Evolutionary conservation across 2,329 filamentous ascomycete species (phyloP), one percentile per base, ranked within the genome.

Genomic region (Venturia pyrina): DNA sequence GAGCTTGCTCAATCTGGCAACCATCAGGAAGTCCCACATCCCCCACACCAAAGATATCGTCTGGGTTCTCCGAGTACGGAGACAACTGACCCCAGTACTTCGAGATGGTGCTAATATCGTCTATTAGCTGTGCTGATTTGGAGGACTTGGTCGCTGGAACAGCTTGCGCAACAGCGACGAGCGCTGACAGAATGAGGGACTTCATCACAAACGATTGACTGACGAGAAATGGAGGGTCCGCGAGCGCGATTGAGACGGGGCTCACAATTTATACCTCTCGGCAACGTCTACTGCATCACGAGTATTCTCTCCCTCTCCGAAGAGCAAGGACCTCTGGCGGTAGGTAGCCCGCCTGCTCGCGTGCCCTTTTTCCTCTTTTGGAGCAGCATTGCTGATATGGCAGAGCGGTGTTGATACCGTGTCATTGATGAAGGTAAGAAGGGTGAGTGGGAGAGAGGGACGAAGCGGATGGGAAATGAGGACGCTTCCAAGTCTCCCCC

Each of bases 1-100:
- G 82, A 0, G 77, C 81, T 70, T 84, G 81, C 66, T 82, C 80
- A 65, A 85, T 73, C 71, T 84, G 82, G 72, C 83, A 85, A n/a
- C 81, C 81, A 60, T 78, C 73, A 0, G 83, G 83, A 8, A 82
- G 71, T 5, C 79, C 80, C 40, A 80, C 75, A 65, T 80, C 74
- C 4, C 76, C 67, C 17, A 85, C 78, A 41, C 82, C 82, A 68
- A 83, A 83, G 63, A 73, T 70, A 63, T 75, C 68, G 21, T 78
- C 78, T 2, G 73, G 68, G 65, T 82, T 82, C 70, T 82, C 80
- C 10, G 67, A 69, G 68, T 83, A 83, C 1, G 78, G 74, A 15
- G 78, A 77, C 44, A 83, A 72, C 69, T 82, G 77, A 69, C 80
- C 80, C 79, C 79, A 82, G 68, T 77, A 73, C 34, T 72, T 70